phyloP scores from a whole-genome alignment of 805 yeast species.

The Candida verbasci region DNA sequence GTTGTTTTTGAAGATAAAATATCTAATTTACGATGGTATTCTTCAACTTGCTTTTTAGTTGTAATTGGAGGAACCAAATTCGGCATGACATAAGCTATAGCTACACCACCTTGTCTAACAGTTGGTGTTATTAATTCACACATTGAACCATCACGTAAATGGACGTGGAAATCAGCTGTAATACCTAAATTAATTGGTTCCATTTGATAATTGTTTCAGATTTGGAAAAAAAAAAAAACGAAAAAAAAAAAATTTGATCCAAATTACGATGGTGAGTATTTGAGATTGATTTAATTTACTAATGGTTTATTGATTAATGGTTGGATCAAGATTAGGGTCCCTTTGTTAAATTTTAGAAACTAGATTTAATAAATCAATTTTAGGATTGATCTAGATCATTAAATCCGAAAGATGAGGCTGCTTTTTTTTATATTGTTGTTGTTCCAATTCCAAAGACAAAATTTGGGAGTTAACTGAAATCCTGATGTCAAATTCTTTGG shows the following conservation, averaged over 20 bases:
- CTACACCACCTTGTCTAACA: constrained; percentile 83
- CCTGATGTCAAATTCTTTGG: constrained; percentile 52
- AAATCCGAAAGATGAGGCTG: constrained; percentile 97
- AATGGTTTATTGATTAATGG: too few relatives aligned
- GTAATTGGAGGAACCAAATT: constrained; percentile 91
- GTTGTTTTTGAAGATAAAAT: constrained; percentile 74
- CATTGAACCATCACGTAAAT: constrained; percentile 90
- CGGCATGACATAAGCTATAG: constrained; percentile 95
- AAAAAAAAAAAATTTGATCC: too few relatives aligned
- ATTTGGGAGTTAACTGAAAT: too few relatives aligned
- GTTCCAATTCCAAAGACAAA: too few relatives aligned
- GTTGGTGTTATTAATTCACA: constrained; percentile 90
- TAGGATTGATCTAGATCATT: constrained; percentile 96
- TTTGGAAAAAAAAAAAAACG: too few relatives aligned
- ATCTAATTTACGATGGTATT: constrained; percentile 63
- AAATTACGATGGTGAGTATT: too few relatives aligned
- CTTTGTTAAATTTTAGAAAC: constrained; percentile 96
- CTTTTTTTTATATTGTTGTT: constrained; percentile 80
- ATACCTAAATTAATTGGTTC: constrained; percentile 52
- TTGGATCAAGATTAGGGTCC: constrained; percentile 96
- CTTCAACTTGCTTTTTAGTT: constrained; percentile 63
- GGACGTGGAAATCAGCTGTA: constrained; percentile 94
- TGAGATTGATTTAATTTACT: too few relatives aligned
- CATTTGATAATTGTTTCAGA: too few relatives aligned
- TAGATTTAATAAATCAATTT: constrained; percentile 89